Base-by-base conservation (phyloP, 2,329 filamentous ascomycete species). In the Alternaria solani region DNA sequence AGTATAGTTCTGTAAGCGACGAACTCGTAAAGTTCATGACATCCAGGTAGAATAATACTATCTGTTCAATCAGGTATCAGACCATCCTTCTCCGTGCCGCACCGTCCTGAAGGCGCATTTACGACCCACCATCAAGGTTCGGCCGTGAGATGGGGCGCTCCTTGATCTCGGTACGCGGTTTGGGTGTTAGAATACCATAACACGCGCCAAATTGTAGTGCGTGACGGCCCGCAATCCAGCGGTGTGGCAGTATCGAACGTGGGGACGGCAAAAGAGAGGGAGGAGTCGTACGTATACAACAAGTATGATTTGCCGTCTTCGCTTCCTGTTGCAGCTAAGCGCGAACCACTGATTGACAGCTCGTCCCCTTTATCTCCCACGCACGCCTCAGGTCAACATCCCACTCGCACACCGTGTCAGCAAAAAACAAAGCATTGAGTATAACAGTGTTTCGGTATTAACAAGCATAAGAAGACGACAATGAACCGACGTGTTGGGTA, bases 301-400 rank as follows among this genome's bases (percentile, higher is more conserved):
- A 25, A 42, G 32, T 20, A 55, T 38, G 49, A 51, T 32, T 41
- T 48, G 25, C 49, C 41, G 20, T 26, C 41, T 5, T 47, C 46
- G 28, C 47, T 43, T 32, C 41, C 49, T 53, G 12, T 11, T 30
- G 46, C 32, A 34, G 47, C 41, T 60, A 57, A 57, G 57, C 53
- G 57, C 57, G 47, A 60, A 60, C 57, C 46, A 56, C 57, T 47
- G 28, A 34, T 34, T 44, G 39, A 47, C 47, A 51, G 44, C 36
- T 51, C 36, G 44, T 52, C 56, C 42, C 53, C 39, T 60, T 60
- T 57, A 57, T 60, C 36, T 60, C 53, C 54, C 46, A 38, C 57
- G 36, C 46, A 38, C 57, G 36, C 47, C 14, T 11, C 23, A 30
- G 34, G 32, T 46, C 46, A 44, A 7, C 41, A 57, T 57, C 44